phyloP scores from a whole-genome alignment of 2,329 filamentous ascomycete species.

The Xylariaceae sp. region DNA sequence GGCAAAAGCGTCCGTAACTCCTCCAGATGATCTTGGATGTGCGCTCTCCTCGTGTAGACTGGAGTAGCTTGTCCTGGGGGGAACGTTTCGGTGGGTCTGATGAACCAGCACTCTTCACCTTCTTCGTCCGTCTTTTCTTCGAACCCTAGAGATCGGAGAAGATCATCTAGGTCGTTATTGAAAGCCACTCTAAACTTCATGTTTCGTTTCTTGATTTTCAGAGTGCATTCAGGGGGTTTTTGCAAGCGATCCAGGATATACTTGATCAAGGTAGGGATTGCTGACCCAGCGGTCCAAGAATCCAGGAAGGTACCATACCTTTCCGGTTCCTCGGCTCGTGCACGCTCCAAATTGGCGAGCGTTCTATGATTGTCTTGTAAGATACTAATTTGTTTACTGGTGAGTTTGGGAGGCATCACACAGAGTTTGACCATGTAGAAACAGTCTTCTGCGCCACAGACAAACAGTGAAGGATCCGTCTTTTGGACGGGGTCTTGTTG shows the following conservation, averaged over 20 bases:
- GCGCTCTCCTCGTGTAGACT: slow-evolving; percentile 32
- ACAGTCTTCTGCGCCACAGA: slow-evolving; percentile 26
- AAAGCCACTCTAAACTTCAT: slow-evolving; percentile 52
- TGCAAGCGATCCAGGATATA: slow-evolving; percentile 47
- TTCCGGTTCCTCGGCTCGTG: slow-evolving; percentile 41
- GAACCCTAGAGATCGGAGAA: slow-evolving; percentile 48
- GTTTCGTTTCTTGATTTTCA: slow-evolving; percentile 51
- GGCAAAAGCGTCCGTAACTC: slow-evolving; percentile 23
- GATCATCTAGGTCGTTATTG: slow-evolving; percentile 42
- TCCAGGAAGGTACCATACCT: slow-evolving; percentile 42
- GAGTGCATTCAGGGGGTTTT: slow-evolving; percentile 30
- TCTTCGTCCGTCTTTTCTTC: slow-evolving; percentile 35
- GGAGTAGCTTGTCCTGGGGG: slow-evolving; percentile 31
- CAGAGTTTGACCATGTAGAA: slow-evolving; percentile 45
- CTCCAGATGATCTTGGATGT: slow-evolving; percentile 26
- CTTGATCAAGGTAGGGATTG: slow-evolving; percentile 42
- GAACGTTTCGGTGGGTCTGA: slow-evolving; percentile 31
- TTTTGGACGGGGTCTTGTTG: slow-evolving; percentile 6
- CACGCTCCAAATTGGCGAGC: slow-evolving; percentile 34
- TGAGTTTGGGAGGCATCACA: slow-evolving; percentile 40
- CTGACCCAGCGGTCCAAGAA: slow-evolving; percentile 35
- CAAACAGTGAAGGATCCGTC: slow-evolving; percentile 19
- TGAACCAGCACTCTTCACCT: slow-evolving; percentile 36
- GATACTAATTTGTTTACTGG: slow-evolving; percentile 37
- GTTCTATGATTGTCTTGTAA: slow-evolving; percentile 44